Base-by-base conservation (phyloP, 2,329 filamentous ascomycete species). In the Graphium sp. region DNA sequence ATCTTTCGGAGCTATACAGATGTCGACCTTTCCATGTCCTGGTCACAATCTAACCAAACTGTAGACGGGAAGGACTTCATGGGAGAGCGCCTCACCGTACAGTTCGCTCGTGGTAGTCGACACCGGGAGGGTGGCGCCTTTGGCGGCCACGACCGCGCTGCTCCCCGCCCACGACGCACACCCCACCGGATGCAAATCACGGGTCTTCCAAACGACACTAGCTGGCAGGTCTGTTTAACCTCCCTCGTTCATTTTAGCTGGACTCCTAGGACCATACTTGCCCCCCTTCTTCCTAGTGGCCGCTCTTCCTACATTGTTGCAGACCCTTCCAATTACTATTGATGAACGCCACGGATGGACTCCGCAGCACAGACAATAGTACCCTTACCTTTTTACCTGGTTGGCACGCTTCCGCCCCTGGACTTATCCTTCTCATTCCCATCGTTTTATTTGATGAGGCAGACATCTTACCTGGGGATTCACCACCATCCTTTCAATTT, bases 41-140 rank as follows among this genome's bases (percentile, higher is more conserved):
- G 17, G 13, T 22, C 13, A 18, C 13, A 13, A 32, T 39, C 31
- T 41, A 47, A 31, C 47, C 36, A 6, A 16, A 10, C 8, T 8
- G 31, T 58, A 92, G 87, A 98, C 68, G 89, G 89, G 56, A 85
- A 83, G 49, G 83, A 92, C 45, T 93, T 98, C 55, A 94, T 94
- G 76, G 87, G 85, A 55, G 83, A 93, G 56, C 83, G 89, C 47
- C 68, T 98, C 42, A 94, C 91, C 34, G 89, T 98, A 45, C 89
- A 98, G 54, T 98, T 98, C 58, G 89, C 89, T 39, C 83, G 89
- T 49, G 89, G 89, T 47, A 79, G 78, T 41, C 64, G 66, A 41
- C 56, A 60, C 44, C 61, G 64, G 33, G 60, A 66, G 37, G 36
- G 36, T 33, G 48, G 45, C 30, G 53, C 55, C 43, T 62, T 62